A percentile compares a stretch with the other conserved stretches of the same genome.
Evolutionary conservation across 176 grass and related monocot species (phyloP).

Genomic region (Triticum aestivum): DNA sequence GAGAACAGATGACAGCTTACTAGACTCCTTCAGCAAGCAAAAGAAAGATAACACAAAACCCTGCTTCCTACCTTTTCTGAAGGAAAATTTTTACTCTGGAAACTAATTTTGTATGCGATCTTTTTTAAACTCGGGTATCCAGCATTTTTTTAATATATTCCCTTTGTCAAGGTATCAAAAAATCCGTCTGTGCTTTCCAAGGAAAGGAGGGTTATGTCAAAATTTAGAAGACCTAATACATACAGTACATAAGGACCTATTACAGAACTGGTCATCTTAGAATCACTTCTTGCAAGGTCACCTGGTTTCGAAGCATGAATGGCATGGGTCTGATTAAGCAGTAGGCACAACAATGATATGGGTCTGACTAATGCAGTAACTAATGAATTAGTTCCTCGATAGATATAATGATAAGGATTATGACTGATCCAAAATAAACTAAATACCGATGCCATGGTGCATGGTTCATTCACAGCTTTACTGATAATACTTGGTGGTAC

Average conservation of each 20-base stretch:
- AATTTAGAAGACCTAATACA: too few relatives aligned
- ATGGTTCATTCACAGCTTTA: neutral
- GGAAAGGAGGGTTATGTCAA: too few relatives aligned
- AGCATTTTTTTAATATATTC: neutral
- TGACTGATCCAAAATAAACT: neutral
- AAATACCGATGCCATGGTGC: neutral
- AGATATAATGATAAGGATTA: neutral
- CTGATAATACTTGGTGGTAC: neutral
- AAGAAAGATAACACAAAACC: neutral
- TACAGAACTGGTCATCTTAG: neutral
- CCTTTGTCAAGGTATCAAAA: neutral
- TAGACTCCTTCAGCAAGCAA: neutral
- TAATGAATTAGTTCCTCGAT: slow-evolving; percentile 17
- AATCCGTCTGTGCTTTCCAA: neutral
- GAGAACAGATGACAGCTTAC: neutral
- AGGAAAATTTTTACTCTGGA: neutral
- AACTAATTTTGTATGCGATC: neutral
- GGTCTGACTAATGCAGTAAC: neutral
- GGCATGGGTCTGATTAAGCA: neutral
- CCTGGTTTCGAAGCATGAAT: neutral
- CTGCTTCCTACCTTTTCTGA: neutral
- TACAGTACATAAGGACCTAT: neutral
- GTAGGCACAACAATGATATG: neutral
- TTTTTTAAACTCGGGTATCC: neutral
- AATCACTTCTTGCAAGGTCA: neutral